Base-by-base conservation (phyloP, 2,329 filamentous ascomycete species). In the Ophiosphaerella korrae region DNA sequence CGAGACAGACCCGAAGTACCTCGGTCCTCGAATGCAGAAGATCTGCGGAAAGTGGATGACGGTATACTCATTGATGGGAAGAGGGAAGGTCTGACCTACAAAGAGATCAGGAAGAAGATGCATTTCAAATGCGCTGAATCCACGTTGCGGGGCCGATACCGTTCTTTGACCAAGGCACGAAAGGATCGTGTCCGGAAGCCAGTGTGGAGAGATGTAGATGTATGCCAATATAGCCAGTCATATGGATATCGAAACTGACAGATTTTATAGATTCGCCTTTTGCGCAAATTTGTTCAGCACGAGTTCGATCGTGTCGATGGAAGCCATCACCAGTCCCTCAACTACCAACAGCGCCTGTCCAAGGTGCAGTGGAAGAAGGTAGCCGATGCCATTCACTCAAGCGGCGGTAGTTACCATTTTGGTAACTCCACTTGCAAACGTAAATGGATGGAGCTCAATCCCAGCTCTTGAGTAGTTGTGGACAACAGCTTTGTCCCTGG, bases 131-230 rank as follows among this genome's bases (percentile, higher is more conserved):
- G 89, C 61, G 85, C 87, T 1, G 88, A 90, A 72, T 88, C 87
- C 9, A 92, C 89, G 0, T 77, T 92, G 33, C 81, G 89, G 12
- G 89, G 89, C 0, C 81, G 88, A 0, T 85, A 82, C 59, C 78
- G 88, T 4, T 84, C 81, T 2, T 70, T 90, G 61, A 89, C 84
- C 7, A 90, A 89, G 74, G 72, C 74, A 11, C 84, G 84, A 60
- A 77, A 81, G 31, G 78, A 84, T 49, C 78, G 88, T 5, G 82
- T 89, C 2, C 78, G 89, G 7, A 85, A 83, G 69, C 88, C 88
- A 0, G 72, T 80, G 50, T 92, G 88, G 88, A 77, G 70, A 1
- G 74, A 77, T 0, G 72, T 75, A 1, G 88, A 92, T 74, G 88
- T 90, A 72, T 80, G 87, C 80, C 6, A 33, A 8, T 16, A 8